Base-by-base conservation (phyloP, 192 early-diverging fungal genomes). In the Anaeromyces robustus region DNA sequence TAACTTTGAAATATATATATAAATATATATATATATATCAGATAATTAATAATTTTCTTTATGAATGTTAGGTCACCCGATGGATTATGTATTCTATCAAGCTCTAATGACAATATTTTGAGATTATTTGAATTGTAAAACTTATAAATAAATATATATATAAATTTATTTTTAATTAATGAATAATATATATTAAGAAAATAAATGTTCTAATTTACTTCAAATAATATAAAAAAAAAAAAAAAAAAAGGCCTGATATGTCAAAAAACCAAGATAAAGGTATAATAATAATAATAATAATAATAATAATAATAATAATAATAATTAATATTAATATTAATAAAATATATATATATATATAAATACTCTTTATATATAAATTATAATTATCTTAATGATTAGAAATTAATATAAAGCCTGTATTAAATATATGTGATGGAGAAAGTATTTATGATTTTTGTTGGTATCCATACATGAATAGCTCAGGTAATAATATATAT, bases 41-140 rank as follows among this genome's bases (percentile, higher is more conserved):
- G 29, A 68, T 31, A 29, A 80, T 29, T 9, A 39, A 11, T 22
- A 77, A 29, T 80, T 81, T 2, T 79, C 78, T 30, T 30, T 77
- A 39, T 29, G 59, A n/a, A n/a, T 11, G 9, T n/a, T 83, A 92
- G 91, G 92, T 91, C 91, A 14, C 92, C 92, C 7, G 92, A 93
- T 82, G 92, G 92, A 52, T 81, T 87, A 1, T 92, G 89, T 80
- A 43, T 92, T 0, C 80, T 93, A 32, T 86, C 89, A 2, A 91
- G 90, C 68, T 89, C 89, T 7, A 91, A 90, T 81, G 92, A 93
- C 81, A 88, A 90, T 82, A 68, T 79, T 34, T 79, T 92, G 28
- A 84, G 92, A 77, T 78, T 92, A 79, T 92, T 89, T 86, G 85
- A 88, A 77, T 39, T 86, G 86, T 86, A 39, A 14, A 13, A 34